Evolutionary conservation across 1,284 basidiomycete genomes (phyloP).

Genomic region (Papiliotrema flavescens): DNA sequence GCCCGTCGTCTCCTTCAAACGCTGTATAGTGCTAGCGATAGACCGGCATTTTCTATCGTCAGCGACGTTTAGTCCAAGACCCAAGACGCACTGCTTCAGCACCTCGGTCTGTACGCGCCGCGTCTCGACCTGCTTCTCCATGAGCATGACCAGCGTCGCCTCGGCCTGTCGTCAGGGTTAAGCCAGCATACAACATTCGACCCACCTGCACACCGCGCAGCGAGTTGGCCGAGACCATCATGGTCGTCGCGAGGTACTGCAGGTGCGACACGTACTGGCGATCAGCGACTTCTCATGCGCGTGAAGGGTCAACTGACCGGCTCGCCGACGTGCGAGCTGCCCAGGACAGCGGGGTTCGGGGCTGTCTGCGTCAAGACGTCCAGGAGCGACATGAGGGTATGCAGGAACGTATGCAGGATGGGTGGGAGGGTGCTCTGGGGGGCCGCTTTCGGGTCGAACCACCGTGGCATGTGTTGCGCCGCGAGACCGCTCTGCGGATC

Average conservation of each 20-base stretch:
- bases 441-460: conserved; percentile 24
- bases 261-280: conserved; percentile 45
- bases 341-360: conserved; percentile 37
- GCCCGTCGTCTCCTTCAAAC: neutral
- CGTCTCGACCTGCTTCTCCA: conserved; percentile 42
- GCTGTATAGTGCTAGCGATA: conserved; percentile 1
- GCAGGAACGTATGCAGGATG: conserved; percentile 41
- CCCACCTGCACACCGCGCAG: conserved; percentile 34
- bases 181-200: too few species aligned
- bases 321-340: conserved; percentile 41
- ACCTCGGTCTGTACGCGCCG: conserved; percentile 29
- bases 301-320: conserved; percentile 24
- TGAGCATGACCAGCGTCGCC: conserved; percentile 41
- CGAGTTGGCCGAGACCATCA: conserved; percentile 45
- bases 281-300: neutral
- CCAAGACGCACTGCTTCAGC: conserved; percentile 24
- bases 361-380: conserved; percentile 39
- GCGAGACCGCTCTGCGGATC: too few species aligned
- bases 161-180: conserved; percentile 32
- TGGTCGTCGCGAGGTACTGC: conserved; percentile 39
- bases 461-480: conserved; percentile 6
- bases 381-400: conserved; percentile 38
- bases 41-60: neutral
- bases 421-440: conserved; percentile 29
- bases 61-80: neutral